Evolutionary conservation across 2,329 filamentous ascomycete genomes (phyloP).

Genomic region (Aaosphaeria arxii): DNA sequence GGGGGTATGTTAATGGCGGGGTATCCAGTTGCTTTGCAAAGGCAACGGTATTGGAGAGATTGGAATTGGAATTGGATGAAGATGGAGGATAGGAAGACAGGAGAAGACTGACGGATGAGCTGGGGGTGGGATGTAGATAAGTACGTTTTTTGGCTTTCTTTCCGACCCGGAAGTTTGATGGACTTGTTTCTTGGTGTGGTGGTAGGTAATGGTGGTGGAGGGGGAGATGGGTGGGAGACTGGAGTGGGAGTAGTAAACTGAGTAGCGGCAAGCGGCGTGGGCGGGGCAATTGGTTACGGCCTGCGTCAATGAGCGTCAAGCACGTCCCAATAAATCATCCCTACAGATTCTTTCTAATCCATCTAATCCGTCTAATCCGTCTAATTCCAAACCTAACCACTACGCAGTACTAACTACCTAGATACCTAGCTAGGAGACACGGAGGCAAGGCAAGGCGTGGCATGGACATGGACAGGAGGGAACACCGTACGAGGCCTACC

Average conservation of each 20-base stretch:
- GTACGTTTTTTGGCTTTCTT: conserved; percentile 21
- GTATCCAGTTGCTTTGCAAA: conserved; percentile 5
- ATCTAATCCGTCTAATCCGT: background rate
- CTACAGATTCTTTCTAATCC: conserved; percentile 21
- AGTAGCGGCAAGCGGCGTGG: background rate
- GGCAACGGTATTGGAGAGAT: too few relatives aligned
- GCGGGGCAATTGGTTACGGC: background rate
- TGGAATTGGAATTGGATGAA: conserved; percentile 8
- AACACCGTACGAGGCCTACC: too few relatives aligned
- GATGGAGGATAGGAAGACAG: conserved; percentile 18
- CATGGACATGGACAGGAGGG: too few relatives aligned
- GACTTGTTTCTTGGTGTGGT: background rate
- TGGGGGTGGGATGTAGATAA: conserved; percentile 31
- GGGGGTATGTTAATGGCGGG: conserved; percentile 17
- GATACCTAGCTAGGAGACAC: too few relatives aligned
- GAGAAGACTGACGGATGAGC: conserved; percentile 13
- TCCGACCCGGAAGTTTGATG: conserved; percentile 23
- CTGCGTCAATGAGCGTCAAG: conserved; percentile 9
- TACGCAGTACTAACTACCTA: too few relatives aligned
- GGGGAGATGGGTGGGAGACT: conserved; percentile 21
- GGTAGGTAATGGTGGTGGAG: conserved; percentile 21
- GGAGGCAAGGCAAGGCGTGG: too few relatives aligned
- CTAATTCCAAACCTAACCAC: too few relatives aligned
- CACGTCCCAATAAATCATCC: conserved; percentile 18
- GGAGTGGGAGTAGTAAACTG: conserved; percentile 3